Conservation (phyloP, 768 basidiomycete genomes). For the Lentinus brumalis region DNA sequence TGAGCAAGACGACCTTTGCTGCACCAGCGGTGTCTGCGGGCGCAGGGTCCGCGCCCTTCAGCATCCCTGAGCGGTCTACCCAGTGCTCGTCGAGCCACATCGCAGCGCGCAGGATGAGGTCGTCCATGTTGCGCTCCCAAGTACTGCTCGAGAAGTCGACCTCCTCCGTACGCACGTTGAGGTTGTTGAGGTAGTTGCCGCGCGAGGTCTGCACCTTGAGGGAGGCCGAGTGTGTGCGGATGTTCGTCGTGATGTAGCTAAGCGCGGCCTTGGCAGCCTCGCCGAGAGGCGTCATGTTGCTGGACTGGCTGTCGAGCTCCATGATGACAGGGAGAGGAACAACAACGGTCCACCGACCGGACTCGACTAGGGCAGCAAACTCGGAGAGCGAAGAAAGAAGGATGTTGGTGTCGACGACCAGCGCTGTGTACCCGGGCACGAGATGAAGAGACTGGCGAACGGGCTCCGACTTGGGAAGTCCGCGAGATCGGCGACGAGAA, state of each 20-base stretch:
- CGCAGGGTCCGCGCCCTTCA: constrained; percentile 44
- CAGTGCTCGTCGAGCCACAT: constrained; percentile 95
- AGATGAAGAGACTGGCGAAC: constrained; percentile 52
- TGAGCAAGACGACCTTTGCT: constrained; percentile 86
- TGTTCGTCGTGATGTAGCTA: constrained; percentile 69
- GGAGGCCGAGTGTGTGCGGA: constrained; percentile 71
- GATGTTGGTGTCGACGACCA: constrained; percentile 95
- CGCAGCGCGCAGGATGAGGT: constrained; percentile 89
- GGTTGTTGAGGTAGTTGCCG: constrained; percentile 88
- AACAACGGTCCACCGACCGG: constrained; percentile 82
- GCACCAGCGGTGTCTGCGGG: constrained; percentile 46
- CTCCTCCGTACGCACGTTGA: constrained; percentile 82
- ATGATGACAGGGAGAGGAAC: constrained; percentile 94
- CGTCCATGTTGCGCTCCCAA: constrained; percentile 86
- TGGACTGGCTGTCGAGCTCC: constrained; percentile 90
- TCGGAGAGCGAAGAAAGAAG: constrained; percentile 80
- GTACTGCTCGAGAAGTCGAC: constrained; percentile 62
- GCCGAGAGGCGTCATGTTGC: constrained; percentile 66
- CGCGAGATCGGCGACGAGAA: constrained; percentile 29
- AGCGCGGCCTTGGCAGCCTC: constrained; percentile 75
- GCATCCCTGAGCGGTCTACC: constrained; percentile 77
- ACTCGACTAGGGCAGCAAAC: constrained; percentile 77
- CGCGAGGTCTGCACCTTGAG: constrained; percentile 95
- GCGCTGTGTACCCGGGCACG: constrained; percentile 83
- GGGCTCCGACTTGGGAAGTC: constrained; percentile 33